Evolutionary conservation across 345 rosid genomes (phyloP).

Genomic region (Eucalyptus camaldulensis): DNA sequence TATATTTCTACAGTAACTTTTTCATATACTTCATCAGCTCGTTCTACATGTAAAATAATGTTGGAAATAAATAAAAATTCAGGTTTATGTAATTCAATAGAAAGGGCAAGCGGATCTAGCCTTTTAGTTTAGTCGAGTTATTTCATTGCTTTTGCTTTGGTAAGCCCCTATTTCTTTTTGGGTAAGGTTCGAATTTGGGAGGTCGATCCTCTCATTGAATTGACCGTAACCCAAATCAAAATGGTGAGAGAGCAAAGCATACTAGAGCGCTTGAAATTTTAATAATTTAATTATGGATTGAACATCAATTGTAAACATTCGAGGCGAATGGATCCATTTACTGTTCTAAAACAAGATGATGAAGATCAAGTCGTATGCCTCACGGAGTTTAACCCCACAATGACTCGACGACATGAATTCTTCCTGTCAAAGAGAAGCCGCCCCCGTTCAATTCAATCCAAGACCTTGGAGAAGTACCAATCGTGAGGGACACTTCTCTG

Average conservation of each 20-base stretch:
- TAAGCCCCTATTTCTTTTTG: neutral
- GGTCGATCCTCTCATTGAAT: neutral
- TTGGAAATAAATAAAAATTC: neutral
- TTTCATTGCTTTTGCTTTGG: neutral
- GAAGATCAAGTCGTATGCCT: neutral
- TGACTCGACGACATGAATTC: neutral
- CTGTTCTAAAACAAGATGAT: neutral
- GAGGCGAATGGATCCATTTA: neutral
- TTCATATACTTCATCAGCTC: neutral
- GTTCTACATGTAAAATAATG: fast-evolving
- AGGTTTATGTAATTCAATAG: neutral
- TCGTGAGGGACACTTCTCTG: neutral
- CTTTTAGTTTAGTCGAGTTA: neutral
- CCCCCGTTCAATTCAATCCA: neutral
- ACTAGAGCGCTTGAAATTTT: neutral
- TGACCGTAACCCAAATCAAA: neutral
- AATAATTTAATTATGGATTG: neutral
- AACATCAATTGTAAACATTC: neutral
- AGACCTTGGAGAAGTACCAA: neutral
- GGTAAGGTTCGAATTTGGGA: neutral
- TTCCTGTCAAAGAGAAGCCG: neutral
- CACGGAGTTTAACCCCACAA: neutral
- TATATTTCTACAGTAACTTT: neutral
- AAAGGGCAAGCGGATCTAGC: fast-evolving
- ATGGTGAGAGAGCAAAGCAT: neutral